Evolutionary conservation across 768 basidiomycete species (phyloP), one percentile per base, ranked within the genome.

Genomic region (Tulasnella sp.): DNA sequence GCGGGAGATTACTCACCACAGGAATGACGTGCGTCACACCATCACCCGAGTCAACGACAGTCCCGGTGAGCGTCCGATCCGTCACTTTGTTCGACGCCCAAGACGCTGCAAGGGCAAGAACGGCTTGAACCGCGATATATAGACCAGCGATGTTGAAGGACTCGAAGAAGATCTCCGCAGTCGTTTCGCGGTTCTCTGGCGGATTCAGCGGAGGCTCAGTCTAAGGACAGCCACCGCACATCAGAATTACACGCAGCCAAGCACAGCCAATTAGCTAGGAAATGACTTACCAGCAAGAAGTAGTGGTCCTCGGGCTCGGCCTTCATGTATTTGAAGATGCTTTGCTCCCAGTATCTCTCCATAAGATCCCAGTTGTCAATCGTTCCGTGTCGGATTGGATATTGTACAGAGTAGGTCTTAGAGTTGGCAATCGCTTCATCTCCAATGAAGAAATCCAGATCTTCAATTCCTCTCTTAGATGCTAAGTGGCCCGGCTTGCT

Each of bases 261-360:
- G 36, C n/a, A 36, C n/a, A 7, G 19, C 48, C 40, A 75, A 48
- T 19, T 21, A 31, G n/a, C 31, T 40, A 77, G 27, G 72, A 44
- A 40, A 87, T 8, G 52, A 82, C 96, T 85, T 83, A 98, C 97
- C 84, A 99, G 87, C 74, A 99, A 90, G 86, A 99, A 99, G 86
- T 98, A 94, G 85, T 99, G 98, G 86, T 99, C 97, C 86, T 99
- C 98, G 19, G 98, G 98, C 86, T 99, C 98, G 10, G 97, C 97
- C 79, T 97, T 90, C 80, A 99, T 89, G 87, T 99, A 99, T 87
- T 99, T 99, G 92, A 99, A 99, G 89, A 99, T 99, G 82, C 93
- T 95, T 88, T 99, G 97, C 85, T 98, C 96, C 98, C 98, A 99
- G 86, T 96, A 98, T 39, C 97, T 89, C 85, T 99, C 97, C 97